Percentiles rank a stretch among this genome's conserved stretches.
Conservation (phyloP, 2,329 filamentous ascomycete species). For the Pseudogymnoascus sp. region DNA sequence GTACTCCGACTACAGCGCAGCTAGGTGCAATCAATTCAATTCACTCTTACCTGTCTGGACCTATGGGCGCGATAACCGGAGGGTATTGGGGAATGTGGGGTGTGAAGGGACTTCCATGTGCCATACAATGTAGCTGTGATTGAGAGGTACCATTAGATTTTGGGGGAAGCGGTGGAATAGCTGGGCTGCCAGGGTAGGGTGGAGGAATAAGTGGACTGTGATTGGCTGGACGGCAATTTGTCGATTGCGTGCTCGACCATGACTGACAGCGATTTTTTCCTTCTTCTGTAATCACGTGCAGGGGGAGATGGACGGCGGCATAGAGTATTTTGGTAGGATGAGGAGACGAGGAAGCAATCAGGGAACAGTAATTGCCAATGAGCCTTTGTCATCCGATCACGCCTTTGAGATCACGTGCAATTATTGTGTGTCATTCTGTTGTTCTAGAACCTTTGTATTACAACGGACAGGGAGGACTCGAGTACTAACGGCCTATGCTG, state of each 20-base stretch:
- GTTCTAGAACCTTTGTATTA: not conserved
- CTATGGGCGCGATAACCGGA: slow-evolving; percentile 9
- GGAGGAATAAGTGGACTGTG: not conserved
- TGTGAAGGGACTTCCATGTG: not conserved
- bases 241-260: slow-evolving; percentile 11
- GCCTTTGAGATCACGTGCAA: not conserved
- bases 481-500: not conserved
- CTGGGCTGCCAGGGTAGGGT: slow-evolving; percentile 8
- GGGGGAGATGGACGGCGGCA: not conserved
- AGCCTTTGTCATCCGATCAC: not conserved
- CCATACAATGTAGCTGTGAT: not conserved
- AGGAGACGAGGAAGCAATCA: not conserved
- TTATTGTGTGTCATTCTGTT: not conserved
- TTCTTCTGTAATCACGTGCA: not conserved
- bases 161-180: not conserved
- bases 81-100: slow-evolving; percentile 3
- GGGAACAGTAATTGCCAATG: not conserved
- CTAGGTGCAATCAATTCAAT: slow-evolving; percentile 8
- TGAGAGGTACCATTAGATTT: not conserved
- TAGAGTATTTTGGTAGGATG: too few relatives aligned
- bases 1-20: not conserved
- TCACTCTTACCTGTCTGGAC: slow-evolving; percentile 7
- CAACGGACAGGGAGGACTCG: not conserved
- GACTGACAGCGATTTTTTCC: not conserved
- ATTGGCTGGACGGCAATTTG: slow-evolving; percentile 6